phyloP scores from a whole-genome alignment of 305 asterid species.

The Rubia peregrina region DNA sequence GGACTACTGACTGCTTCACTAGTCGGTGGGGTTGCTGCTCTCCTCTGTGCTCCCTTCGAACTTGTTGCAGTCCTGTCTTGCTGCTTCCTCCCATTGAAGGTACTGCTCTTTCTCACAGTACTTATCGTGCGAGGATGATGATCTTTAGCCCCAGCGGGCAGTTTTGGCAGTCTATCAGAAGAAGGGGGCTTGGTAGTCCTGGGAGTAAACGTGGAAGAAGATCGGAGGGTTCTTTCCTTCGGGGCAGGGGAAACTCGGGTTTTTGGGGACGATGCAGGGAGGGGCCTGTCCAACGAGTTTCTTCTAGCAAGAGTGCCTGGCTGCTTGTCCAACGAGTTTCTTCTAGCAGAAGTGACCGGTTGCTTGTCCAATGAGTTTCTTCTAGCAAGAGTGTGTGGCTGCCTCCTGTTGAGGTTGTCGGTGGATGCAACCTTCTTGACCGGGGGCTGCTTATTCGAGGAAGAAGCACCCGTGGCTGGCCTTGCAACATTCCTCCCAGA shows the following conservation, averaged over 20 bases:
- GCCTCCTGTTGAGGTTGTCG: background rate
- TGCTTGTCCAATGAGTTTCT: slow-evolving; percentile 24
- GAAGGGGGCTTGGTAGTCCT: slow-evolving; percentile 21
- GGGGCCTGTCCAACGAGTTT: slow-evolving; percentile 54
- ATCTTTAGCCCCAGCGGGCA: slow-evolving; percentile 25
- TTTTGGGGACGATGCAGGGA: slow-evolving; percentile 35
- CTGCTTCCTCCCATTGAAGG: slow-evolving; percentile 21
- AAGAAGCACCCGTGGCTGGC: background rate
- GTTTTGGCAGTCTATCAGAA: slow-evolving; percentile 28
- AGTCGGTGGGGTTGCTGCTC: slow-evolving; percentile 1
- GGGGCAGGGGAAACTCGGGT: slow-evolving; percentile 38
- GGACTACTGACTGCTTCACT: slow-evolving; percentile 12
- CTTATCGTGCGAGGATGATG: slow-evolving; percentile 27
- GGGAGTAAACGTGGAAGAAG: slow-evolving; percentile 37
- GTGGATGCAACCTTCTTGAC: background rate
- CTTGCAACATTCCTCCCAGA: background rate
- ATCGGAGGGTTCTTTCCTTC: slow-evolving; percentile 19
- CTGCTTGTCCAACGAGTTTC: slow-evolving; percentile 49
- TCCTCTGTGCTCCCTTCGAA: slow-evolving; percentile 17
- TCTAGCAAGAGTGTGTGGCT: background rate
- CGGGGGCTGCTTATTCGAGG: background rate
- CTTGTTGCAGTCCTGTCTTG: slow-evolving; percentile 14
- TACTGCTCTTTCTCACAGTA: slow-evolving; percentile 20
- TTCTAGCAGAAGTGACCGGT: slow-evolving; percentile 23
- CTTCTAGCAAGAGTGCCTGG: slow-evolving; percentile 21